Base-by-base conservation (phyloP, 768 basidiomycete genomes). In the Hypholoma fasciculare region DNA sequence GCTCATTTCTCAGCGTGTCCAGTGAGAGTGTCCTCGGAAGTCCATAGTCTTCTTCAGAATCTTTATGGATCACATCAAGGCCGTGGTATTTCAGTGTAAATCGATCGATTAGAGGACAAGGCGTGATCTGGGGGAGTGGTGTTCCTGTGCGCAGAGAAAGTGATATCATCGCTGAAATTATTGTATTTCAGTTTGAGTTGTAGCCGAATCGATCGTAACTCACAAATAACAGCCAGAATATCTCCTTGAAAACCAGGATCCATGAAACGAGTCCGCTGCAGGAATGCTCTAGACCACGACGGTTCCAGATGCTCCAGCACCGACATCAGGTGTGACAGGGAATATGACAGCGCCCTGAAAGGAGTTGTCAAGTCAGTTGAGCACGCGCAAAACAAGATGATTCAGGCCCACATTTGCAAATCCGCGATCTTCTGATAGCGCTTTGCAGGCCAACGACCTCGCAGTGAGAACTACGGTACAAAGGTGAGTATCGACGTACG, bases 201-300 rank as follows among this genome's bases (percentile, higher is more conserved):
- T 19, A 40, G 4, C 39, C n/a, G 19, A 60, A 39, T 23, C 19
- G 4, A n/a, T 7, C 60, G 30, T 34, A 7, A 49, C 83, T 50
- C 59, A 89, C 89, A 88, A 57, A 94, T 85, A 7, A 94, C 89
- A 9, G 92, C 89, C 3, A 95, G 77, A 7, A 93, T 78, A 56
- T 94, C 92, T 1, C 93, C 94, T 61, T 94, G 86, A 63, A 95
- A 95, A 61, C 87, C 84, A 0, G 87, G 78, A 66, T 95, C 92
- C 37, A 87, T 74, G 58, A 96, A 82, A 11, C 90, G 78, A 0
- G 91, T 90, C 34, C 92, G 76, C 17, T 82, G 81, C 16, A 95
- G 78, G 61, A 94, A 85, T 0, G 92, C 92, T 11, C 79, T 78
- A 1, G 87, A 78, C 93, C 94, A 96, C 11, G 85, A 78, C 2